Evolutionary conservation across 345 rosid genomes (phyloP), one percentile per base, ranked within the genome.

Genomic region (Passiflora organensis): DNA sequence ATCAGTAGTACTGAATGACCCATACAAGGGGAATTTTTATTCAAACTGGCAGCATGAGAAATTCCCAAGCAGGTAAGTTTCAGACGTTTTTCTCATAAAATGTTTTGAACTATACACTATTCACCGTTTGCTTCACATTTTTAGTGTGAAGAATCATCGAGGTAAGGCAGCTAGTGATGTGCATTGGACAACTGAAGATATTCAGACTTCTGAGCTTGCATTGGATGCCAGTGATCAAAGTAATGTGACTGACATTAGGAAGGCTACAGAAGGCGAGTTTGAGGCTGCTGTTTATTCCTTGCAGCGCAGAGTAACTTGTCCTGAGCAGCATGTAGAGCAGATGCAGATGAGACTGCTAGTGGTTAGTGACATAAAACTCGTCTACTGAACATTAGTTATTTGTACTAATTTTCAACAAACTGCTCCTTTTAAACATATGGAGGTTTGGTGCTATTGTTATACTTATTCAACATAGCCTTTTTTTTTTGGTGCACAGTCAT

Each of bases 1-100:
- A 42, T 79, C 93, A 10, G n/a, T n/a, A n/a, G n/a, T n/a, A n/a
- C n/a, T n/a, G n/a, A 80, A 73, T 75, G 87, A 85, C 19, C 75
- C 82, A 39, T 71, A 72, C 53, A 86, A 76, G 58, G 84, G 77
- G 57, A 84, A 60, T 70, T 58, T 72, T 1, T 64, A 65, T 60
- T 63, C 77, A 19, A 80, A 70, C 61, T 43, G 58, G 64, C 87
- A 68, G 32, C 70, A 61, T 59, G 76, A 79, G 64, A 80, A 62
- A 20, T 70, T 78, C 25, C 83, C 76, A 42, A 62, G 71, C 83
- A 83, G 88, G 93, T 84, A 72, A 67, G 28, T 23, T 50, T n/a
- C 12, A n/a, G 13, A 21, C 17, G 11, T 48, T 32, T 60, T 57
- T 25, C 14, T 28, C n/a, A 32, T 37, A 23, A 44, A 34, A 49